Conservation (phyloP, 176 grass and related monocot species). For the Poa annua region DNA sequence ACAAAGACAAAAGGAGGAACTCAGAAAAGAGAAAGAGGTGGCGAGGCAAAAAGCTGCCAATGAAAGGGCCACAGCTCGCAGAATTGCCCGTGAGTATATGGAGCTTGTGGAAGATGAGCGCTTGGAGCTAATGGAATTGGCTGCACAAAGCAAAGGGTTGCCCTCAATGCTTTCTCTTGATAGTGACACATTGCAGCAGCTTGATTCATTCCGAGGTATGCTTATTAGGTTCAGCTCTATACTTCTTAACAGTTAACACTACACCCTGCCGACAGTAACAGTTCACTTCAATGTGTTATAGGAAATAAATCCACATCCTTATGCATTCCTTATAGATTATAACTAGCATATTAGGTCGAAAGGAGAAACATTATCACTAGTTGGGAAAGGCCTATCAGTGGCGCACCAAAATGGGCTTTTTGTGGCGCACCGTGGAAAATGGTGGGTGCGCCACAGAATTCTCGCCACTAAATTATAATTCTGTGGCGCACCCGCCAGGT, state of each 20-base stretch:
- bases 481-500: no score
- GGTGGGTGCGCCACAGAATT: no score
- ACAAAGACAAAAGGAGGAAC: conserved; percentile 91
- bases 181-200: conserved; percentile 79
- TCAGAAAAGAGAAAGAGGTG: conserved; percentile 84
- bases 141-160: conserved; percentile 82
- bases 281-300: conserved; percentile 25
- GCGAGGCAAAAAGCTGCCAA: conserved; percentile 83
- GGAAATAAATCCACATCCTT: conserved; percentile 27
- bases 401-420: no score
- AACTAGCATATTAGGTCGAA: not conserved
- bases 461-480: no score
- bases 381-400: no score
- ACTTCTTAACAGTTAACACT: conserved; percentile 7
- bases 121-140: conserved; percentile 96
- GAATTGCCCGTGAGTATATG: conserved; percentile 91
- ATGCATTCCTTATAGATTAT: conserved; percentile 12
- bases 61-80: conserved; percentile 94
- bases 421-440: no score
- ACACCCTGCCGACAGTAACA: not conserved
- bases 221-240: conserved; percentile 15
- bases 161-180: conserved; percentile 85
- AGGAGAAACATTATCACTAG: not conserved
- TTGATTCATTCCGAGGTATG: conserved; percentile 90
- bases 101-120: conserved; percentile 94